phyloP scores from a whole-genome alignment of 352 stramenopile genomes.

The Peronospora belbahrii region DNA sequence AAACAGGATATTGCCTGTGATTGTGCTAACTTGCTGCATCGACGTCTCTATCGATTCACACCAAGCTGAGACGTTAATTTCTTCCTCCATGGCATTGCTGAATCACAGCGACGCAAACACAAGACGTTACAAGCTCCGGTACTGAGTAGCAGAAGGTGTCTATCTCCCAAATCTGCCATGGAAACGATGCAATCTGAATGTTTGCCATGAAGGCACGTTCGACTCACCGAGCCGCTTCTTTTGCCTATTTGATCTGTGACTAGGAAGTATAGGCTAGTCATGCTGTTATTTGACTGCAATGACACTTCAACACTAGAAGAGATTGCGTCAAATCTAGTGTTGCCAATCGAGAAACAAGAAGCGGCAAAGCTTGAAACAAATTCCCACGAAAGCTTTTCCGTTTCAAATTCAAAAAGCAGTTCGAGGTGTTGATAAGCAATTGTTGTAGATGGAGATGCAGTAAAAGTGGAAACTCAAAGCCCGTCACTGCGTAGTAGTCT shows the following conservation, averaged over 20 bases:
- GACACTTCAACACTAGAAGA: constrained; percentile 39
- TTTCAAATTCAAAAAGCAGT: constrained; percentile 2
- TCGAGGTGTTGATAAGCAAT: constrained; percentile 8
- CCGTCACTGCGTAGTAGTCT: no score
- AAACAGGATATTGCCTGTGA: constrained; percentile 4
- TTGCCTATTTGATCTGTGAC: constrained; percentile 32
- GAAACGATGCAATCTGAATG: constrained; percentile 18
- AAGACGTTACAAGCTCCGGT: no score
- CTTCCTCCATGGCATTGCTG: no score
- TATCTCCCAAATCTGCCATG: no score
- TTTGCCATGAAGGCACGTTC: constrained; percentile 10
- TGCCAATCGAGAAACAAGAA: constrained; percentile 50
- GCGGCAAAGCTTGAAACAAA: constrained; percentile 25
- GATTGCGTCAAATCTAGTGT: constrained; percentile 45
- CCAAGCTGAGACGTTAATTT: constrained; percentile 3
- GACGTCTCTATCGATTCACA: not conserved
- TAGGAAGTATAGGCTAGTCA: constrained; percentile 22
- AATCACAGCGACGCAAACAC: no score
- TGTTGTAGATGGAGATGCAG: no score
- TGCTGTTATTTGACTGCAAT: constrained; percentile 40
- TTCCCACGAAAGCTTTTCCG: constrained; percentile 1
- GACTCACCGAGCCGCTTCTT: constrained; percentile 24
- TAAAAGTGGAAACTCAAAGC: not conserved
- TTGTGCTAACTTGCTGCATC: not conserved
- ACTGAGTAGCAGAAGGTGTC: no score